These are phyloP conservation scores for Aspergillus diversus DNA, from an alignment of 495 filamentous ascomycete genomes.

Conservation along the genomic window DNA sequence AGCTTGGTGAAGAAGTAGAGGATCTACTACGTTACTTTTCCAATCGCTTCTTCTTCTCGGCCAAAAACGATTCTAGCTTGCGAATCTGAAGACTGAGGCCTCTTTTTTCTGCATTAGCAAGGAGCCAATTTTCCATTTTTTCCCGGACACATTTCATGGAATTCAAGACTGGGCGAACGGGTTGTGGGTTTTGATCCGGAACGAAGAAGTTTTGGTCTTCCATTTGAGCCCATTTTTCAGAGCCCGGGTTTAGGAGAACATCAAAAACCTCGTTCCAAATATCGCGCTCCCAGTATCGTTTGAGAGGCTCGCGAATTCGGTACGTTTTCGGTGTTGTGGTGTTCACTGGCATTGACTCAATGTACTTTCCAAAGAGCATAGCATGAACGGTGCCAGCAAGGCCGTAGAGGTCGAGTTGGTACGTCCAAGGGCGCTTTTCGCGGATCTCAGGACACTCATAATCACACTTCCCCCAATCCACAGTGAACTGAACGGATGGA, in stretches of 20 bases:
- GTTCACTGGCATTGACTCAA: constrained; percentile 70
- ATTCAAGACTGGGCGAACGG: constrained; percentile 65
- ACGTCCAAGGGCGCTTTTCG: constrained; percentile 91
- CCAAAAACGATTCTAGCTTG: constrained; percentile 69
- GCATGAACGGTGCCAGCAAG: constrained; percentile 83
- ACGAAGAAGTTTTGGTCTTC: constrained; percentile 57
- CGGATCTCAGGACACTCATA: constrained; percentile 95
- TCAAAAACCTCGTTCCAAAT: constrained; percentile 87
- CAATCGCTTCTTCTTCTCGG: constrained; percentile 64
- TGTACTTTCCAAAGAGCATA: constrained; percentile 91
- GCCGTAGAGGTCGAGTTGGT: constrained; percentile 93
- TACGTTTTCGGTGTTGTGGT: constrained; percentile 59
- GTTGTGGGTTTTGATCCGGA: constrained; percentile 10
- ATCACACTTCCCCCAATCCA: constrained; percentile 85
- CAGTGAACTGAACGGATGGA: constrained; percentile 81
- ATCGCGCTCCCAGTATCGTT: constrained; percentile 94
- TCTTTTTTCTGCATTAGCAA: constrained; percentile 80
- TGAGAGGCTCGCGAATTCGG: constrained; percentile 73
- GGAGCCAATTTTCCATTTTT: constrained; percentile 84
- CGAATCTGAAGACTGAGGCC: constrained; percentile 58
- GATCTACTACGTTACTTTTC: constrained; percentile 31
- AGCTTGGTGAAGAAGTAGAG: neutral
- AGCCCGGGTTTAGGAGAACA: constrained; percentile 78
- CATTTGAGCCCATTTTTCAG: constrained; percentile 51
- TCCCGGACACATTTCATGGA: constrained; percentile 68